These are phyloP conservation scores for Onygenales sp. DNA, from an alignment of 2,329 filamentous ascomycete genomes.

Conservation along the genomic window DNA sequence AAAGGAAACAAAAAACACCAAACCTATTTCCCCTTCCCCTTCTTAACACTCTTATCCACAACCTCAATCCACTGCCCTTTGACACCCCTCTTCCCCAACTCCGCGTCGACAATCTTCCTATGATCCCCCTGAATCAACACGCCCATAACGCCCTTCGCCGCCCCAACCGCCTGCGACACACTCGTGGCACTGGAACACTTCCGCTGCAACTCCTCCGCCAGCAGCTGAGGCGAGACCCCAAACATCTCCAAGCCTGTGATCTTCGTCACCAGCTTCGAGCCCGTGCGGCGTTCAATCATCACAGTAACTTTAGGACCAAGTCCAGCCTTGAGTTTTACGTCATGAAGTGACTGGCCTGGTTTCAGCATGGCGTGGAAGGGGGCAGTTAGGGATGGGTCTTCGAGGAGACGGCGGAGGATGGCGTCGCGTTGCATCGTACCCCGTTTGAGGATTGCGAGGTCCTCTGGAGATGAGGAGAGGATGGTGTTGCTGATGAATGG, in stretches of 20 bases:
- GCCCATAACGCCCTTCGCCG: slow-evolving; percentile 56
- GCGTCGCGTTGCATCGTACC: slow-evolving; percentile 51
- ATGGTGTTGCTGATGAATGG: slow-evolving; percentile 54
- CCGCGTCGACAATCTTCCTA: slow-evolving; percentile 49
- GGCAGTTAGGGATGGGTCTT: slow-evolving; percentile 38
- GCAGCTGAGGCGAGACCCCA: slow-evolving; percentile 47
- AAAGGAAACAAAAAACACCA: not conserved
- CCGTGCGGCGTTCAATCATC: slow-evolving; percentile 53
- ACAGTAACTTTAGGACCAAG: slow-evolving; percentile 51
- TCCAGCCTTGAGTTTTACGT: slow-evolving; percentile 53
- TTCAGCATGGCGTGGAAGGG: slow-evolving; percentile 49
- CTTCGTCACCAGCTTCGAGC: slow-evolving; percentile 57
- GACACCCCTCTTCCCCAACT: slow-evolving; percentile 51
- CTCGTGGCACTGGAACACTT: slow-evolving; percentile 60
- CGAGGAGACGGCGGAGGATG: slow-evolving; percentile 49
- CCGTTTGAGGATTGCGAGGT: slow-evolving; percentile 48
- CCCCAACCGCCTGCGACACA: slow-evolving; percentile 52
- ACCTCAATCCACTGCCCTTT: slow-evolving; percentile 52
- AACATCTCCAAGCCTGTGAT: slow-evolving; percentile 54
- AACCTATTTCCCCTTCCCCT: slow-evolving; percentile 30
- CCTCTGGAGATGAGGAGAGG: slow-evolving; percentile 45
- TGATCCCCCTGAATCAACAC: slow-evolving; percentile 60
- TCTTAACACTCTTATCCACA: slow-evolving; percentile 60
- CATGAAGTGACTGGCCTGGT: slow-evolving; percentile 25
- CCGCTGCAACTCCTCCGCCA: slow-evolving; percentile 59